Percentiles rank a stretch among this genome's conserved stretches.
phyloP scores from a whole-genome alignment of 805 yeast species.

The Suhomyces kilbournensis region DNA sequence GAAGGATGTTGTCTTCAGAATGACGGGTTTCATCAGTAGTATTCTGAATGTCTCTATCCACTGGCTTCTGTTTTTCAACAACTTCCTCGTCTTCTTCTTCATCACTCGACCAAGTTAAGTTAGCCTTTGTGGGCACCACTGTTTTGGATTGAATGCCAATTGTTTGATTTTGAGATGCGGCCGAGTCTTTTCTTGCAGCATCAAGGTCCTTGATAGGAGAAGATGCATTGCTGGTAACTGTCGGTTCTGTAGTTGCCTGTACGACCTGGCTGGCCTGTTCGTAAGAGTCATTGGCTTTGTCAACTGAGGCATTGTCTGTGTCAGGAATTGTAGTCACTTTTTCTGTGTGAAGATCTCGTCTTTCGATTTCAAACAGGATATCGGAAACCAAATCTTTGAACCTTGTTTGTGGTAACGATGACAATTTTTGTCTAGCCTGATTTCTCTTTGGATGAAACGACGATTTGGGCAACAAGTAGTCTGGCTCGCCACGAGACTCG shows the following conservation, averaged over 20 bases:
- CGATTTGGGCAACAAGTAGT: slow-evolving; percentile 63
- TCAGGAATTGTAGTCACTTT: slow-evolving; percentile 5
- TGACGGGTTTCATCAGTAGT: not conserved
- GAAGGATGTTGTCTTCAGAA: too few species aligned
- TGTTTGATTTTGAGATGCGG: slow-evolving; percentile 16
- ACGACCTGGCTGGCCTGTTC: not conserved
- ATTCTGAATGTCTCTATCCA: not conserved
- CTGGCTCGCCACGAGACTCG: slow-evolving; percentile 57
- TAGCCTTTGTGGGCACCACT: slow-evolving; percentile 81
- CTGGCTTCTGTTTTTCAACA: not conserved
- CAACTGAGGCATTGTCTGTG: not conserved
- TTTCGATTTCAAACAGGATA: slow-evolving; percentile 79
- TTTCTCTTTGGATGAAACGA: slow-evolving; percentile 90
- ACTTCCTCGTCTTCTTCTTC: slow-evolving; percentile 54
- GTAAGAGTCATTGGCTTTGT: not conserved
- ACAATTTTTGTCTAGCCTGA: slow-evolving; percentile 89
- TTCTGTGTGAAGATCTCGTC: slow-evolving; percentile 56
- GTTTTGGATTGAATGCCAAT: slow-evolving; percentile 58
- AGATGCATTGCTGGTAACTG: not conserved
- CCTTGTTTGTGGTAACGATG: slow-evolving; percentile 75
- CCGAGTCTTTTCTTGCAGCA: not conserved
- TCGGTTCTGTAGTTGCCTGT: not conserved
- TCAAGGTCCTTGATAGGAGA: not conserved
- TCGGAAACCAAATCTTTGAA: slow-evolving; percentile 91
- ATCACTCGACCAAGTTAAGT: slow-evolving; percentile 84